A percentile compares a stretch with the other conserved stretches of the same genome.
These are phyloP conservation scores for Fraxinus albicans DNA, from an alignment of 305 asterid species.

Conservation along the genomic window DNA sequence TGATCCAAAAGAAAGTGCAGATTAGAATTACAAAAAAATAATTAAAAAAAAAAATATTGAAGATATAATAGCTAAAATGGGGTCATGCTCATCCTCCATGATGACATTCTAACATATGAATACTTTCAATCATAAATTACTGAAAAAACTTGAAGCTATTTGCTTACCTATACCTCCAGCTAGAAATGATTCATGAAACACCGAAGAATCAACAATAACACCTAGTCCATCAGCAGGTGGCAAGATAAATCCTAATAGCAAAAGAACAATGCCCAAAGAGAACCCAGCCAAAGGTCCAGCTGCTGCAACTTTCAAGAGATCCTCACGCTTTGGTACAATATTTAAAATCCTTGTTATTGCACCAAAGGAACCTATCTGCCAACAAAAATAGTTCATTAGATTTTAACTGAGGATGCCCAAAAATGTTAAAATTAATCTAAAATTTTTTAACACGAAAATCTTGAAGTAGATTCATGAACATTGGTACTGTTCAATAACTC, in stretches of 20 bases:
- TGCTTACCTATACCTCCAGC: constrained; percentile 87
- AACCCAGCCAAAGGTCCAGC: constrained; percentile 97
- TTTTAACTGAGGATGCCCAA: not conserved
- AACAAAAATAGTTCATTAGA: constrained; percentile 46
- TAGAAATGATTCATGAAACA: constrained; percentile 86
- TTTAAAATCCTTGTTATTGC: constrained; percentile 83
- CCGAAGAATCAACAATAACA: constrained; percentile 70
- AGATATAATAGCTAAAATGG: not conserved
- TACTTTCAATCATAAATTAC: not conserved
- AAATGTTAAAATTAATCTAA: not conserved
- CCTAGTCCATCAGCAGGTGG: constrained; percentile 93
- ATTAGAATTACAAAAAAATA: not conserved
- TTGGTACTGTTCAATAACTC: not conserved
- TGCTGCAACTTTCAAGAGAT: constrained; percentile 85
- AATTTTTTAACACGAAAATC: not conserved
- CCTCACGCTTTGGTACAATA: constrained; percentile 82
- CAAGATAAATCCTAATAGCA: constrained; percentile 75
- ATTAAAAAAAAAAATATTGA: not conserved
- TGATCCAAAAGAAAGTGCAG: not conserved
- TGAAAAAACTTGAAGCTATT: not conserved
- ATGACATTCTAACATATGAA: not conserved
- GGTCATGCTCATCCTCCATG: constrained; percentile 7
- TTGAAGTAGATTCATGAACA: not conserved
- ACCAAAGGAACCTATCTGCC: constrained; percentile 99
- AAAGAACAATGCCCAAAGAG: constrained; percentile 66